Base-by-base conservation (phyloP, 2,329 filamentous ascomycete genomes). In the Clonostachys rhizophaga region DNA sequence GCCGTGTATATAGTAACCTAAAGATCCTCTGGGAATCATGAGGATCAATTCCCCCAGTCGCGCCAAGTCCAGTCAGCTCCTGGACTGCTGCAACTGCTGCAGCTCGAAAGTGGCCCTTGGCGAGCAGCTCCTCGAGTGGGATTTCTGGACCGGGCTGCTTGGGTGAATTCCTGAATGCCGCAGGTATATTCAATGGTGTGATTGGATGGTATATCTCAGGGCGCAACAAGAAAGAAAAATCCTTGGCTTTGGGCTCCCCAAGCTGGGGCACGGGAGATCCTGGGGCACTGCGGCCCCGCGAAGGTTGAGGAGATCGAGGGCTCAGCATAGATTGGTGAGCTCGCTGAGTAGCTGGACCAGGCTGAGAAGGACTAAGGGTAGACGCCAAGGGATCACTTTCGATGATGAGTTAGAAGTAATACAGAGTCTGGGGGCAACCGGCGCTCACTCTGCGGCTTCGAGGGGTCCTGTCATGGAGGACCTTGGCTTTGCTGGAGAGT, bases 201-300 rank as follows among this genome's bases (percentile, higher is more conserved):
- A 96, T 74, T 2, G 86, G 83, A 61, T 96, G 91, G 70, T 92
- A 96, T 47, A 91, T 86, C 53, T 89, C 82, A 4, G 89, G 84
- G 17, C 85, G 81, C 11, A 94, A 79, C 42, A 96, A 82, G 63
- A 87, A 92, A 16, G 84, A 82, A 55, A 96, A 87, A 69, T 95
- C 86, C 58, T 88, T 87, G 42, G 60, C 55, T 4, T 55, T 56
- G 2, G 50, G 43, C 40, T 67, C 62, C 13, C 60, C 63, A 14
- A 67, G 44, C 18, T 56, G 53, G 11, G 62, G 59, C 3, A 62
- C 62, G 14, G 54, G 49, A 47, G 55, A 50, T 24, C 53, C 53
- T 42, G 56, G 47, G 44, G 42, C 49, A 40, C 43, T n/a, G 40
- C 34, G 17, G 40, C 18, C 17, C 42, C 45, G 34, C 30, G 24